Conservation (phyloP, 1,284 basidiomycete genomes). For the Leucoagaricus sp. region DNA sequence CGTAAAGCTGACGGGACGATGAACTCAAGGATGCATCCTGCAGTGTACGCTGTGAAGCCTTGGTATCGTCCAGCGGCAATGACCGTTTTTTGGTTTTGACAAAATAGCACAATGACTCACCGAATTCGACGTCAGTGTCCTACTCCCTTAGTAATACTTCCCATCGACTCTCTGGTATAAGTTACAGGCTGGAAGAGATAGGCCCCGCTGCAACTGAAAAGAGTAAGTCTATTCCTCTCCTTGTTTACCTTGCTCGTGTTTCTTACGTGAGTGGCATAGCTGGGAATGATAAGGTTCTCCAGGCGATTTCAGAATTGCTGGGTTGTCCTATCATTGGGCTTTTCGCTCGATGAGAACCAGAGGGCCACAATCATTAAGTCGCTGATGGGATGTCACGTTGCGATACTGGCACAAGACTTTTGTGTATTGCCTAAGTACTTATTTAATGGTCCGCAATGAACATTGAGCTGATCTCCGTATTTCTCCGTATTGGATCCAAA, state of each 20-base stretch:
- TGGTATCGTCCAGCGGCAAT: conserved; percentile 44
- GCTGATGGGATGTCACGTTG: no score
- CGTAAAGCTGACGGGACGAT: conserved; percentile 19
- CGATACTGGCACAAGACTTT: no score
- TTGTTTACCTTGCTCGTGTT: background rate
- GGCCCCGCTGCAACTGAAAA: conserved; percentile 36
- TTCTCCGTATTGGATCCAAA: no score
- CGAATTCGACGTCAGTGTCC: conserved; percentile 34
- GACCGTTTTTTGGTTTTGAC: conserved; percentile 32
- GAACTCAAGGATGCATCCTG: conserved; percentile 32
- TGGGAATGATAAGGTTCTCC: background rate
- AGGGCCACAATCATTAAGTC: no score
- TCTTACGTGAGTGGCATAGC: background rate
- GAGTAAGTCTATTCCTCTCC: conserved; percentile 23
- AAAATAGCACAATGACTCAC: conserved; percentile 36
- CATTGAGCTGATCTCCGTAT: no score
- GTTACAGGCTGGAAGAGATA: conserved; percentile 39
- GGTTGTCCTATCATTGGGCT: background rate
- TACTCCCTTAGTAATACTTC: background rate
- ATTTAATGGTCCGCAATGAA: no score
- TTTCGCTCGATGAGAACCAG: background rate
- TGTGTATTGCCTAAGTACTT: no score
- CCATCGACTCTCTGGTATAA: conserved; percentile 17
- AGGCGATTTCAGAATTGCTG: background rate
- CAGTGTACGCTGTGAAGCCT: conserved; percentile 33